phyloP scores from a whole-genome alignment of 257 asterid species.

The Petunia axillaris region DNA sequence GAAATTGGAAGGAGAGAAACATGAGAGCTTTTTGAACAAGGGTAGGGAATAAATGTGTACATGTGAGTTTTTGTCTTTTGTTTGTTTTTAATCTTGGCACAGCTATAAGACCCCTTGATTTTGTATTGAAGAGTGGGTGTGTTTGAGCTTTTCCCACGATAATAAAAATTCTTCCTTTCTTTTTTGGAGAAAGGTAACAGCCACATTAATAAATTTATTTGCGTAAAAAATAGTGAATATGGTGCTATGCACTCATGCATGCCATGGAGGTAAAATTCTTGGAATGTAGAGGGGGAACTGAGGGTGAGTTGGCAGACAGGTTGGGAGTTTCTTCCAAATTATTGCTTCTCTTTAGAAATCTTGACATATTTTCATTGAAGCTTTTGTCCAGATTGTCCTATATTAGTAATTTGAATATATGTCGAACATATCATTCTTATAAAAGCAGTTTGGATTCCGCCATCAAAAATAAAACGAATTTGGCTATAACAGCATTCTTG shows the following conservation, averaged over 20 bases:
- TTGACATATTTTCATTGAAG: not conserved
- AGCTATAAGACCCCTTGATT: not conserved
- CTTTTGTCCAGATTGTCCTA: not conserved
- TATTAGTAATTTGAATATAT: not conserved
- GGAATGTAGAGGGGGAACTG: not conserved
- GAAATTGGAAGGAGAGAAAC: not conserved
- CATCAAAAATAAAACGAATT: not conserved
- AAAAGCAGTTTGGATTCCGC: slow-evolving; percentile 1
- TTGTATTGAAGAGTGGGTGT: slow-evolving; percentile 16
- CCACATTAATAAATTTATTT: slow-evolving; percentile 1
- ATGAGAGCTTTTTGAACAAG: slow-evolving; percentile 1
- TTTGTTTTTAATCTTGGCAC: not conserved
- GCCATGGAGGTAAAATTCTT: slow-evolving; percentile 1
- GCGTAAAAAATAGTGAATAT: slow-evolving; percentile 4
- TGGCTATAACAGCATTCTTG: not conserved
- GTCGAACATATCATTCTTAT: not conserved
- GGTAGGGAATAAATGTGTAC: not conserved
- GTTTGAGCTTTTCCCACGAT: not conserved
- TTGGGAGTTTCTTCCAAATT: slow-evolving; percentile 16
- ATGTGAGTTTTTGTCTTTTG: not conserved
- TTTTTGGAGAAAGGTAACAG: no score
- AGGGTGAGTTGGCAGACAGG: not conserved
- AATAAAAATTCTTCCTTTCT: no score
- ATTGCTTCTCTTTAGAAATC: not conserved
- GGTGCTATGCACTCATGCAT: not conserved